A percentile compares a stretch with the other conserved stretches of the same genome.
phyloP scores from a whole-genome alignment of 768 basidiomycete species.

The Boletus barrowsii region DNA sequence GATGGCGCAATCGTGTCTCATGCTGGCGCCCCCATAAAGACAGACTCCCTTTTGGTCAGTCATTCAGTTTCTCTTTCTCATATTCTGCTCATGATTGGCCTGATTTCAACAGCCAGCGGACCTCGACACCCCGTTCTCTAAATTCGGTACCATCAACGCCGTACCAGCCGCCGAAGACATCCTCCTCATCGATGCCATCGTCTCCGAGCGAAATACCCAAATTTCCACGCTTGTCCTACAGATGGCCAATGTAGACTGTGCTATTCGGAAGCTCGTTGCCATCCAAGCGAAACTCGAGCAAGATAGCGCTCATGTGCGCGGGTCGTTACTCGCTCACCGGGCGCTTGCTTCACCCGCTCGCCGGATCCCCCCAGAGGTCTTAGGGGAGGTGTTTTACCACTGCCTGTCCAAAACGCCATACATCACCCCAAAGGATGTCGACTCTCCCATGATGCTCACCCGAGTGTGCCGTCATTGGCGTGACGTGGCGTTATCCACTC shows the following conservation, averaged over 20 bases:
- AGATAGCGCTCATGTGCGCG: constrained; percentile 12
- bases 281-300: constrained; percentile 20
- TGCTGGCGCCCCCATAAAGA: constrained; percentile 5
- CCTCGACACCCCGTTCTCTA: constrained; percentile 21
- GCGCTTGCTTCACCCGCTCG: constrained; percentile 19
- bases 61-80: not conserved
- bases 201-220: constrained; percentile 20
- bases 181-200: constrained; percentile 14
- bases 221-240: constrained; percentile 19
- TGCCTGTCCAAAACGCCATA: constrained; percentile 27
- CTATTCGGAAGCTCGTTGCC: constrained; percentile 17
- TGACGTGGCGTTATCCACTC: constrained; percentile 29
- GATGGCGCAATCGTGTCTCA: constrained; percentile 37
- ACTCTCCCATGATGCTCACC: constrained; percentile 26
- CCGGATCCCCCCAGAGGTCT: constrained; percentile 29
- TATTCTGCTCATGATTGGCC: not conserved
- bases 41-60: constrained; percentile 23
- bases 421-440: constrained; percentile 17
- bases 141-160: constrained; percentile 5
- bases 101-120: constrained; percentile 7
- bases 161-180: constrained; percentile 15
- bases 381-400: constrained; percentile 30
- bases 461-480: constrained; percentile 32
- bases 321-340: constrained; percentile 23
- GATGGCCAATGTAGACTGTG: constrained; percentile 14